These are phyloP conservation scores for Cryphonectria naterciae DNA, from an alignment of 2,329 filamentous ascomycete species.

Conservation along the genomic window DNA sequence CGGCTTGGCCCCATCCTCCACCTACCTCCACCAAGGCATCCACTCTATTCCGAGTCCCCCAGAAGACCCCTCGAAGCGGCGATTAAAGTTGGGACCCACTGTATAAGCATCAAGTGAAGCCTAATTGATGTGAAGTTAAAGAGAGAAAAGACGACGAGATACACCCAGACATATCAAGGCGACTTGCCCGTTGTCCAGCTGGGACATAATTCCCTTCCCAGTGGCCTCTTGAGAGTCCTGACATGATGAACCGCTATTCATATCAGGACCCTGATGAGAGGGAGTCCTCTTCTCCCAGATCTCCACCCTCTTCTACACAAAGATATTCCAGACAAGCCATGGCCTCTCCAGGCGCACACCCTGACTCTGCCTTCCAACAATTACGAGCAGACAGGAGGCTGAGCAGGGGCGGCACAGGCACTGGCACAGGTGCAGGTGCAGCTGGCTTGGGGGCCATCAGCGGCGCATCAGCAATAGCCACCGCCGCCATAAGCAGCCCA, in stretches of 20 bases:
- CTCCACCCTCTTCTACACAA: slow-evolving; percentile 11
- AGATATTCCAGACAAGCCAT: slow-evolving; percentile 31
- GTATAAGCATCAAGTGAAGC: background rate
- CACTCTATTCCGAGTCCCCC: background rate
- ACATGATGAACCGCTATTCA: background rate
- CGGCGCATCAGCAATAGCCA: slow-evolving; percentile 31
- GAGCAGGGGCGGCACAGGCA: slow-evolving; percentile 33
- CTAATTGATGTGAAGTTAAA: background rate
- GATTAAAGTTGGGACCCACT: background rate
- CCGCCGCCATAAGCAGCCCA: slow-evolving; percentile 27
- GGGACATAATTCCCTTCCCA: background rate
- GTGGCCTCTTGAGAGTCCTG: background rate
- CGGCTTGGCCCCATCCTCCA: background rate
- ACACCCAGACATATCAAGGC: background rate
- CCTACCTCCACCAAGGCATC: background rate
- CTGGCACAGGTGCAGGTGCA: slow-evolving; percentile 16
- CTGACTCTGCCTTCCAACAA: slow-evolving; percentile 43
- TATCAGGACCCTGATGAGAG: background rate
- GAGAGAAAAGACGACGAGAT: background rate
- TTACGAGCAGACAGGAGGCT: slow-evolving; percentile 42
- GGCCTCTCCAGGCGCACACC: slow-evolving; percentile 37
- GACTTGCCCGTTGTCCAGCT: background rate
- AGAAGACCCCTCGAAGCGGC: background rate
- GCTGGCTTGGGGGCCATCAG: slow-evolving; percentile 34
- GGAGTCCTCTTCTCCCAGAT: background rate